Evolutionary conservation across 1,284 basidiomycete genomes (phyloP).

Genomic region (Singerocomus rubriflavus): DNA sequence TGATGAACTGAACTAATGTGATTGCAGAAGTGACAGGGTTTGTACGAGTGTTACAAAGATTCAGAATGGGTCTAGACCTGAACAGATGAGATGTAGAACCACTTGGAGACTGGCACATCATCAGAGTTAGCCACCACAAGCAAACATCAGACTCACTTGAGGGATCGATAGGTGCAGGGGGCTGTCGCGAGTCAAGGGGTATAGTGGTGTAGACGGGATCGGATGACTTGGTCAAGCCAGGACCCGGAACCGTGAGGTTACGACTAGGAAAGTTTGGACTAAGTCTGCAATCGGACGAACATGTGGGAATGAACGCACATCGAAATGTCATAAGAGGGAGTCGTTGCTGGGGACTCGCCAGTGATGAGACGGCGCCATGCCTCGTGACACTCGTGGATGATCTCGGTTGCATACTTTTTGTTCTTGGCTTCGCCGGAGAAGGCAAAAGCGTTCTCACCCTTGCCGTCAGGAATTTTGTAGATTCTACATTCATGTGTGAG

Average conservation of each 20-base stretch:
- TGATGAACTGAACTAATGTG: background rate
- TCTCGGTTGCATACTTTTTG: slow-evolving; percentile 98
- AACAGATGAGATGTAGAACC: slow-evolving; percentile 88
- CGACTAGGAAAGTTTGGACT: slow-evolving; percentile 42
- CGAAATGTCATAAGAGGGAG: slow-evolving; percentile 68
- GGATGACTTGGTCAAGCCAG: slow-evolving; percentile 61
- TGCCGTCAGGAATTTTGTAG: slow-evolving; percentile 98
- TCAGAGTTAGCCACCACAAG: slow-evolving; percentile 21
- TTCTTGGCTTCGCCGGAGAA: slow-evolving; percentile 99
- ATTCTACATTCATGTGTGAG: slow-evolving; percentile 52
- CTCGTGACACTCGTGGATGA: slow-evolving; percentile 98
- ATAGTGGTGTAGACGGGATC: slow-evolving; percentile 68
- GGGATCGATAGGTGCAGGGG: slow-evolving; percentile 84
- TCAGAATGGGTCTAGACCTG: slow-evolving; percentile 50
- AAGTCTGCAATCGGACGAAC: slow-evolving; percentile 1
- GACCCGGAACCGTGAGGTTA: slow-evolving; percentile 69
- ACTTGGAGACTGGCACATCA: slow-evolving; percentile 69
- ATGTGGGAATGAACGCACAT: slow-evolving; percentile 55
- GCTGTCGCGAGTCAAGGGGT: slow-evolving; percentile 78
- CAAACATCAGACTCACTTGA: slow-evolving; percentile 57
- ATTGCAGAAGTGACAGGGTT: slow-evolving; percentile 3
- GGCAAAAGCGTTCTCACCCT: slow-evolving; percentile 98
- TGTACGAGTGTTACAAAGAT: background rate
- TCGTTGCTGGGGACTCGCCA: slow-evolving; percentile 77
- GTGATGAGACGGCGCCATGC: slow-evolving; percentile 94